Conservation (phyloP, 116 monocot species). For the Posidonia oceanica region DNA sequence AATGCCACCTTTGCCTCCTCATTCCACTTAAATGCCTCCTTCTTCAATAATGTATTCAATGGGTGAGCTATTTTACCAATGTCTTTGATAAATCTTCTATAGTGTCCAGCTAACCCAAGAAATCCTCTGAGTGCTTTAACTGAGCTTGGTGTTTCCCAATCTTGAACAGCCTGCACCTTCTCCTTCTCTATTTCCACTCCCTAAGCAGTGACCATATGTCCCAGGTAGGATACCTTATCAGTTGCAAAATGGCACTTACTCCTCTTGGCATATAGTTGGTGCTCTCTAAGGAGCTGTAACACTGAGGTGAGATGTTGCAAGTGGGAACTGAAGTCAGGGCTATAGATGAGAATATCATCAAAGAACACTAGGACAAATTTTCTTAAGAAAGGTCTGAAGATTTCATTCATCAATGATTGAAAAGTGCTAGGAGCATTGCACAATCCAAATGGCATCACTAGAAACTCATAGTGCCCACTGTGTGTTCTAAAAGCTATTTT, state of each 20-base stretch:
- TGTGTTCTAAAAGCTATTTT: neutral
- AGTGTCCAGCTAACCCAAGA: neutral
- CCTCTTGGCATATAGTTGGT: neutral
- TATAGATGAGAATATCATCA: slow-evolving; percentile 9
- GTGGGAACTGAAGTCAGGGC: neutral
- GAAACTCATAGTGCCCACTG: slow-evolving; percentile 8
- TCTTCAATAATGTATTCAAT: neutral
- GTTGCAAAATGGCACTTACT: neutral
- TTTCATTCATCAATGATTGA: neutral
- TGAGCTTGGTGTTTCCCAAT: neutral
- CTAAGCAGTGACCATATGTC: no score
- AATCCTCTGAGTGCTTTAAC: neutral
- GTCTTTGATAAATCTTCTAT: neutral
- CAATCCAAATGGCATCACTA: slow-evolving; percentile 9
- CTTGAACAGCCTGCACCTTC: no score
- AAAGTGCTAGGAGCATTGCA: slow-evolving; percentile 5
- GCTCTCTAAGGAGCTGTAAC: neutral
- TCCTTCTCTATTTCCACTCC: no score
- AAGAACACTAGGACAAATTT: slow-evolving; percentile 9
- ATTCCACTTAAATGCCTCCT: neutral
- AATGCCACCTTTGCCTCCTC: neutral
- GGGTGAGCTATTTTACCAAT: neutral
- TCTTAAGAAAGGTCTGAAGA: neutral
- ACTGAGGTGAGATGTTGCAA: neutral
- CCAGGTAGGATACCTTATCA: no score